Evolutionary conservation across 306 rosid genomes (phyloP), one percentile per base, ranked within the genome.

Genomic region (Vicia sativa): DNA sequence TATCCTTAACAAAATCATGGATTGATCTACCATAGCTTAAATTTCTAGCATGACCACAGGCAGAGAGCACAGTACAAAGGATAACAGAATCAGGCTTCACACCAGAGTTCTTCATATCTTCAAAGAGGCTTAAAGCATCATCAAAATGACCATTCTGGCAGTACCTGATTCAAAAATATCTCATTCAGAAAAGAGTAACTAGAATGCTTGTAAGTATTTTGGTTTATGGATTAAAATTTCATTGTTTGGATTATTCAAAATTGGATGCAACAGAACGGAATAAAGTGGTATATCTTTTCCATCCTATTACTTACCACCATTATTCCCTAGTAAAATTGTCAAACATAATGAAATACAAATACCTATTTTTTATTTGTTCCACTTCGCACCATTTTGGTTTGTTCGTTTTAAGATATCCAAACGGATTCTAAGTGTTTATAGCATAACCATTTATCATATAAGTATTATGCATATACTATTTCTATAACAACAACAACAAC

Each of bases 31-130:
- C 85, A 53, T 58, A 77, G 52, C 60, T 77, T 35, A 81, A 64
- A 60, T 77, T 77, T 44, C 82, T 53, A 9, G 79, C 71, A 73
- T 45, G 78, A 2, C 86, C 90, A 50, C 97, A 87, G 11, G 90
- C 92, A 43, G 95, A 84, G 73, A 90, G 84, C 54, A 90, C 71
- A 19, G 81, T 79, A 10, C 89, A 84, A 48, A 90, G 83, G 70
- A 87, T 78, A 64, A 87, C 69, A 77, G 64, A 77, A 79, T 90
- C 97, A 9, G 90, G 89, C 71, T 86, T 61, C 55, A 55, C 16
- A 21, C 38, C 59, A 50, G 91, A 70, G 70, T 64, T 65, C 82
- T 66, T 86, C 98, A 89, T 89, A 56, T 82, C 86, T 53, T 92
- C 95, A 82, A 80, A 89, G 10, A 87, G 86, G 72, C 50, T 15